Conservation (phyloP, 352 stramenopile genomes). For the Pythium volutum region DNA sequence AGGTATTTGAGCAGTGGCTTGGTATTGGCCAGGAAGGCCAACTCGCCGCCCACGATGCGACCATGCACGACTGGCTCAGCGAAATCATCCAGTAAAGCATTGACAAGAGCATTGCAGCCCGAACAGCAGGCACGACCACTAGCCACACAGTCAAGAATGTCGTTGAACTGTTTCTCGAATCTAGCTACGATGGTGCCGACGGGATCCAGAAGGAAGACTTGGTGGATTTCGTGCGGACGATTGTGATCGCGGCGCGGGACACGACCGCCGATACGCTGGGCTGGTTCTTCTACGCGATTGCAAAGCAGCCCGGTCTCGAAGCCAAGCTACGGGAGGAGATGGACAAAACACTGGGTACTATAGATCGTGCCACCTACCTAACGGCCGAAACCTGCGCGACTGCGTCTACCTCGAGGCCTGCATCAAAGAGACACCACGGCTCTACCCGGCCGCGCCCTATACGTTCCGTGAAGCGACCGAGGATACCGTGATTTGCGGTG, state of each 20-base stretch:
- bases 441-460: too few relatives aligned
- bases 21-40: slow-evolving; percentile 39
- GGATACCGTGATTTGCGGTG: too few relatives aligned
- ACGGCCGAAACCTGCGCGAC: slow-evolving; percentile 7
- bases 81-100: slow-evolving; percentile 37
- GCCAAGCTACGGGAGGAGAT: slow-evolving; percentile 45
- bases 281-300: slow-evolving; percentile 74
- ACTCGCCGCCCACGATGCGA: slow-evolving; percentile 26
- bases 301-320: slow-evolving; percentile 46
- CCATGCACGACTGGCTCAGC: slow-evolving; percentile 42
- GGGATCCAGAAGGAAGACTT: slow-evolving; percentile 50
- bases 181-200: slow-evolving; percentile 13
- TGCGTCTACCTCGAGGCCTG: slow-evolving; percentile 45
- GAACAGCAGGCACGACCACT: background rate
- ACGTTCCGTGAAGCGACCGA: too few relatives aligned
- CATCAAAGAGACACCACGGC: too few relatives aligned
- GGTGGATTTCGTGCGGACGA: slow-evolving; percentile 58
- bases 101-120: slow-evolving; percentile 9
- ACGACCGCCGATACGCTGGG: slow-evolving; percentile 66
- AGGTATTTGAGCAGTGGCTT: slow-evolving; percentile 48
- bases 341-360: background rate
- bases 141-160: slow-evolving; percentile 19
- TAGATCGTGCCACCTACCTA: slow-evolving; percentile 1
- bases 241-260: slow-evolving; percentile 73
- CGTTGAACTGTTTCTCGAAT: slow-evolving; percentile 19